Evolutionary conservation across 495 filamentous ascomycete genomes (phyloP), one percentile per base, ranked within the genome.

Genomic region (Aspergillus carlsbadensis): DNA sequence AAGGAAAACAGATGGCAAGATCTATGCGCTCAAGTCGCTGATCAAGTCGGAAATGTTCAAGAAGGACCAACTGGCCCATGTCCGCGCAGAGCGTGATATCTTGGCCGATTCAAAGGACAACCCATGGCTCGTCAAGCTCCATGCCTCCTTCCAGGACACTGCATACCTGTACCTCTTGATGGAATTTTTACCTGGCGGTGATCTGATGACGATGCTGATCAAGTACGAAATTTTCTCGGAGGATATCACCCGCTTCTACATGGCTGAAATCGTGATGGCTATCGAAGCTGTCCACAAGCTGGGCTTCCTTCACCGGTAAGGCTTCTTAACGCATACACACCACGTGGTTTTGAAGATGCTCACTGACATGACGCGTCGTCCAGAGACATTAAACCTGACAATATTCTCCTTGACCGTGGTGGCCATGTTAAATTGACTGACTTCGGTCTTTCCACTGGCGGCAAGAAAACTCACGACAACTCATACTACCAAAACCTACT

Each of bases 181-280:
- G 94, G 94, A 99, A 73, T 99, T 97, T 74, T 82, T 98, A 64
- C 94, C 94, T 13, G 94, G 94, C 68, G 94, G 94, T 65, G 94
- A 99, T 79, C 72, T 99, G 66, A 99, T 99, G 94, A 99, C 94
- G 31, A 99, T 99, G 94, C 81, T 99, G 62, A 99, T 99, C 76
- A 98, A 97, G 78, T 98, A 99, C 67, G 94, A 99, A 70, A 96
- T 99, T 65, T 99, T 99, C 74, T 95, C 91, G 0, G 92, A 97
- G 68, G 94, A 98, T 56, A 96, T 99, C 62, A 99, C 94, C 31
- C 85, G 95, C 14, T 99, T 99, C 77, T 99, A 99, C 75, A 98
- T 99, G 84, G 94, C 95, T 21, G 92, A 99, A 73, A 92, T 98
- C 65, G 89, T 96, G 18, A 82, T 97, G 72, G 95, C 94, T 8